These are phyloP conservation scores for Nothophoma quercina DNA, from an alignment of 2,329 filamentous ascomycete species.

Conservation along the genomic window DNA sequence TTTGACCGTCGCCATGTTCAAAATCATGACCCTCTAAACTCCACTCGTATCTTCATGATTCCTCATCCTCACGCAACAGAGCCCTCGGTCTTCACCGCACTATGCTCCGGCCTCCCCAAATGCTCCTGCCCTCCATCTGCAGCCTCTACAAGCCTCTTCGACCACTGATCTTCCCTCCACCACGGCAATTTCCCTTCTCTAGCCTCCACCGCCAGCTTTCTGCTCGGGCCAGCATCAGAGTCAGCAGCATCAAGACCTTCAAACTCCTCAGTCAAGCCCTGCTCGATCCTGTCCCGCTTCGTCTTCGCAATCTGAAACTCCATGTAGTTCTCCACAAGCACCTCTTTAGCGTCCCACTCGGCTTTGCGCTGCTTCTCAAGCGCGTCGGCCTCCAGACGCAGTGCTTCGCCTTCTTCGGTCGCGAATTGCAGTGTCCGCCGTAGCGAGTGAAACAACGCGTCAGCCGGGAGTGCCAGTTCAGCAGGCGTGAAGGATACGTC, in stretches of 20 bases:
- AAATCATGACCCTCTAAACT: too few relatives aligned
- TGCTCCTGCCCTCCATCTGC: background rate
- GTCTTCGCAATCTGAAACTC: constrained; percentile 68
- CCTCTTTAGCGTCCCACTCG: constrained; percentile 83
- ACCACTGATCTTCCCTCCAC: constrained; percentile 43
- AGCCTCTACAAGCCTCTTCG: constrained; percentile 8
- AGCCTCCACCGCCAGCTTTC: constrained; percentile 36
- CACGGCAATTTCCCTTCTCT: constrained; percentile 39
- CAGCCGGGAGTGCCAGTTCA: constrained; percentile 71
- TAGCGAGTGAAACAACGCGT: constrained; percentile 69
- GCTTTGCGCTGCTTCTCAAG: constrained; percentile 72
- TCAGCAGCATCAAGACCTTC: constrained; percentile 46
- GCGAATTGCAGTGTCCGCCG: constrained; percentile 76
- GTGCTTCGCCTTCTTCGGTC: constrained; percentile 68
- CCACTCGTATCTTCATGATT: too few relatives aligned
- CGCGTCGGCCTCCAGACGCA: constrained; percentile 70
- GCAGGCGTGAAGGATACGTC: constrained; percentile 69
- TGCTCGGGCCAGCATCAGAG: constrained; percentile 46
- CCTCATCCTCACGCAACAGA: background rate
- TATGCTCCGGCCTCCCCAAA: background rate
- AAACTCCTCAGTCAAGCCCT: constrained; percentile 40
- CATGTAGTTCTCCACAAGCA: constrained; percentile 76
- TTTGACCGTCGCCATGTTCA: too few relatives aligned
- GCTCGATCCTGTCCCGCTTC: constrained; percentile 43
- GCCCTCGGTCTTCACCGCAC: background rate